Conservation (phyloP, 2,329 filamentous ascomycete genomes). For the Colletotrichum liriopes region DNA sequence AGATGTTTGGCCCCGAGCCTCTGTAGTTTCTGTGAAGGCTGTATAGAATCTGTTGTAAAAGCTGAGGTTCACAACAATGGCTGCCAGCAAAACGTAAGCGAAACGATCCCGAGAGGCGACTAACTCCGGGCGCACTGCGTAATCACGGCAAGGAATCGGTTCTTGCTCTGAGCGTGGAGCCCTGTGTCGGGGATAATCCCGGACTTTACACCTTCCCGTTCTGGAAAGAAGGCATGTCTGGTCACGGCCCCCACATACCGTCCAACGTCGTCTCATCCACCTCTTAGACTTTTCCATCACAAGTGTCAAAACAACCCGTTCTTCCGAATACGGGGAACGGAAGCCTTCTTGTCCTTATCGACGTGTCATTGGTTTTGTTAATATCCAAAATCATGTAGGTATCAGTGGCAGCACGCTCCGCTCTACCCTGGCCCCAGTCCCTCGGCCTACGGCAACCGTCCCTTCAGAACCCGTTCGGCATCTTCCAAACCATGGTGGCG, state of each 20-base stretch:
- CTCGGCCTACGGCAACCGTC: not conserved
- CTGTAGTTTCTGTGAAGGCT: not conserved
- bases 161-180: not conserved
- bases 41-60: no score
- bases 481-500: not conserved
- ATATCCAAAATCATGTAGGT: not conserved
- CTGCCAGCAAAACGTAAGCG: not conserved
- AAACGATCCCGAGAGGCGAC: not conserved
- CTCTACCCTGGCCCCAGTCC: not conserved
- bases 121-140: not conserved
- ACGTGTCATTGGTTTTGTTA: not conserved
- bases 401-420: not conserved
- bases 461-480: not conserved
- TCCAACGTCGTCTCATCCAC: slow-evolving; percentile 12
- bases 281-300: not conserved
- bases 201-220: slow-evolving; percentile 10
- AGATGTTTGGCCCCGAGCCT: not conserved
- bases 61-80: not conserved
- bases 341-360: not conserved
- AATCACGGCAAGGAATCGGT: not conserved
- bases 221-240: not conserved
- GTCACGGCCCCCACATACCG: not conserved
- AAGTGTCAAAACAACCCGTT: not conserved
- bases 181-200: not conserved
- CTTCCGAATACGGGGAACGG: not conserved